phyloP scores from a whole-genome alignment of 2,329 filamentous ascomycete genomes.

The Colletotrichum sp. region DNA sequence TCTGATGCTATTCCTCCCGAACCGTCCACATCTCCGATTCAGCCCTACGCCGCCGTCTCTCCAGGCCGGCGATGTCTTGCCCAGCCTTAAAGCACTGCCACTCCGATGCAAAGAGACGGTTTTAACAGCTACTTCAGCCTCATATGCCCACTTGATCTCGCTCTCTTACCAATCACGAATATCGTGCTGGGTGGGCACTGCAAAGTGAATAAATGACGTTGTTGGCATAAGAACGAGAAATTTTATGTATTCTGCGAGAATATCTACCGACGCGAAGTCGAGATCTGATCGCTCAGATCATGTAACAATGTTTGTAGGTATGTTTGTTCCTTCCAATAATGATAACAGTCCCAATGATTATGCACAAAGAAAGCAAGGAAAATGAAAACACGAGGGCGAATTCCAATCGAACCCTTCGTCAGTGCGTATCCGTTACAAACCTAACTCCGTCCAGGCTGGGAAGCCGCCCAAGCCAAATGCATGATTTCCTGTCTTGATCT shows the following conservation, averaged over 20 bases:
- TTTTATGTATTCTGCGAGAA: neutral
- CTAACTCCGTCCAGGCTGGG: conserved; percentile 19
- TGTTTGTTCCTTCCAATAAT: neutral
- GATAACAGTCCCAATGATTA: neutral
- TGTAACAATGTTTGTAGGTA: neutral
- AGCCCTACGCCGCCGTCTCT: conserved; percentile 4
- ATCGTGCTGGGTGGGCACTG: neutral
- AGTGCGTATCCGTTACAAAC: conserved; percentile 5
- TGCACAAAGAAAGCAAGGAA: neutral
- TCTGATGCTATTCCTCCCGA: neutral
- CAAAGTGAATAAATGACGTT: neutral
- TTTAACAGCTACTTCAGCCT: neutral
- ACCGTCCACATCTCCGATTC: neutral
- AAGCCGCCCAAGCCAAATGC: conserved; percentile 14
- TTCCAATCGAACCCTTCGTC: neutral
- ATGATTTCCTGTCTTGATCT: conserved; percentile 1
- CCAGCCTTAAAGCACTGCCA: neutral
- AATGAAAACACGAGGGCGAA: neutral
- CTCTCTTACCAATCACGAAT: neutral
- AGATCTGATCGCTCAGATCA: neutral
- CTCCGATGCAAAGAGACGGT: neutral
- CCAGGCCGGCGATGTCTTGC: neutral
- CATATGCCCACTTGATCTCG: neutral
- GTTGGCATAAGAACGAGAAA: neutral
- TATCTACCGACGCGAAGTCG: neutral